These are phyloP conservation scores for Knoxia roxburghii DNA, from an alignment of 257 asterid genomes.

Conservation along the genomic window DNA sequence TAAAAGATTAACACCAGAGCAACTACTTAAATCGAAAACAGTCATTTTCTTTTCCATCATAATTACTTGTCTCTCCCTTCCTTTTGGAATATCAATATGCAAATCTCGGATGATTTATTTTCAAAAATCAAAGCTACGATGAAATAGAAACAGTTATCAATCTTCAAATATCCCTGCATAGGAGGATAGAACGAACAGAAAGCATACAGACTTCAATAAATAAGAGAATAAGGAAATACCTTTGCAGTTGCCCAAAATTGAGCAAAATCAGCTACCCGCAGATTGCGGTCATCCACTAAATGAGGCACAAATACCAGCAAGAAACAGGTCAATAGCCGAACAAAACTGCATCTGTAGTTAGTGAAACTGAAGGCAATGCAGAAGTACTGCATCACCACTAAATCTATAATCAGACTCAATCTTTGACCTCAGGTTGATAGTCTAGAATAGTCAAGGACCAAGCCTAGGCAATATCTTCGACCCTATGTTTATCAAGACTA, in stretches of 20 bases:
- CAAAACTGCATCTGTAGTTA: conserved; percentile 90
- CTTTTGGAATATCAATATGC: background rate
- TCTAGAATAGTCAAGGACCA: conserved; percentile 21
- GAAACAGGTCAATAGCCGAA: conserved; percentile 95
- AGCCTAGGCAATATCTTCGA: conserved; percentile 23
- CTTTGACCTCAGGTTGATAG: conserved; percentile 35
- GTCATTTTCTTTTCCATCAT: background rate
- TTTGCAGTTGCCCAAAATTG: conserved; percentile 99
- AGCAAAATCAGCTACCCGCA: conserved; percentile 99
- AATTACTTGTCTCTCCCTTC: background rate
- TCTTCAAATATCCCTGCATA: background rate
- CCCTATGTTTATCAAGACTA: conserved; percentile 15
- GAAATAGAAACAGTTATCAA: conserved; percentile 4
- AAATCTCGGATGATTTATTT: background rate
- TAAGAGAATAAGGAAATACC: conserved; percentile 84
- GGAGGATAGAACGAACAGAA: conserved; percentile 14
- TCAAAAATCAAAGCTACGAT: background rate
- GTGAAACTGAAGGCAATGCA: conserved; percentile 82
- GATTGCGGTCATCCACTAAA: conserved; percentile 99
- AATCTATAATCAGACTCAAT: conserved; percentile 44
- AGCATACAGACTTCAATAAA: conserved; percentile 30
- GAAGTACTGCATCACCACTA: conserved; percentile 80
- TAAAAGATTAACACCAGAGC: background rate
- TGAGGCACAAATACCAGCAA: conserved; percentile 96
- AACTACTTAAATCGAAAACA: background rate